These are phyloP conservation scores for Flaveria sonorensis DNA, from an alignment of 129 eudicot species.

Conservation along the genomic window DNA sequence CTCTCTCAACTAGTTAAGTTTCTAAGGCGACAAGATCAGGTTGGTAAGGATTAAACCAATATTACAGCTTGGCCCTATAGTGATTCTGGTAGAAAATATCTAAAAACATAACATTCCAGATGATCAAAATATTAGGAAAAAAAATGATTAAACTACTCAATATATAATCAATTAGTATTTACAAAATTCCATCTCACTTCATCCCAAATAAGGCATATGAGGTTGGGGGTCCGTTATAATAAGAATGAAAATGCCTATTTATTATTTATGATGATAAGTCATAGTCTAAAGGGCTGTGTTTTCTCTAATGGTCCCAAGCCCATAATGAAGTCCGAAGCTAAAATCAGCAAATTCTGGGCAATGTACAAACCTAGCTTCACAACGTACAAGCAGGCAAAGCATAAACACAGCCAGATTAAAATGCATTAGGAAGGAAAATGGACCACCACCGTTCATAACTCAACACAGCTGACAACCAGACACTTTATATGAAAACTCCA, in stretches of 20 bases:
- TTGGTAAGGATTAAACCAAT: no score
- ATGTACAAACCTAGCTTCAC: conserved; percentile 23
- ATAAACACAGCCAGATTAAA: conserved; percentile 14
- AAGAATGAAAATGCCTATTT: conserved; percentile 24
- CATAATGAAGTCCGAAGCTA: conserved; percentile 22
- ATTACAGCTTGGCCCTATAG: no score
- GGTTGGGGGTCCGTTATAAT: conserved; percentile 25
- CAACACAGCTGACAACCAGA: conserved; percentile 23
- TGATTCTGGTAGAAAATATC: no score
- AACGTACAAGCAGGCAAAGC: conserved; percentile 13
- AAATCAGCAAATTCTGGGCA: conserved; percentile 16
- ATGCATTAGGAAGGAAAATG: conserved; percentile 1
- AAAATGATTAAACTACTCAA: no score
- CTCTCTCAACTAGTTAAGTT: no score
- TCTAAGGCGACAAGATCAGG: no score
- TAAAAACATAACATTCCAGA: no score
- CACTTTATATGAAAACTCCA: conserved; percentile 21
- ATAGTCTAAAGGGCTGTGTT: conserved; percentile 26
- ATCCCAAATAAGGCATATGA: not conserved
- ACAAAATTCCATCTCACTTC: no score
- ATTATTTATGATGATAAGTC: conserved; percentile 29
- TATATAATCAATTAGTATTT: no score
- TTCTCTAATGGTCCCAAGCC: conserved; percentile 27
- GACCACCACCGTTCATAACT: conserved; percentile 30
- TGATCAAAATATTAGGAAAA: no score